These are phyloP conservation scores for Fusarium sp. DNA, from an alignment of 2,329 filamentous ascomycete species.

Conservation along the genomic window DNA sequence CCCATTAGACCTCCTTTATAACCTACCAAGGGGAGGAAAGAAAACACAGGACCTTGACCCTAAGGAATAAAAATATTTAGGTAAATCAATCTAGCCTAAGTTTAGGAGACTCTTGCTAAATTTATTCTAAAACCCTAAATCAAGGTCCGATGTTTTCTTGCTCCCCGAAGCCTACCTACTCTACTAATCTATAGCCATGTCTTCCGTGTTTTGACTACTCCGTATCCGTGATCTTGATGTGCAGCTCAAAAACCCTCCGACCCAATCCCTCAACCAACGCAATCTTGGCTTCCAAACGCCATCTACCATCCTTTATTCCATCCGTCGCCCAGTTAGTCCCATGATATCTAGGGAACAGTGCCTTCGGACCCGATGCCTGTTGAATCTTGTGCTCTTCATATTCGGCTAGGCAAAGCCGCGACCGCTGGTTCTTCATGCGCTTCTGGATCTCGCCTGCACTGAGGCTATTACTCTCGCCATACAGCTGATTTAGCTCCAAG, in stretches of 20 bases:
- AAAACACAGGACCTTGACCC: too few relatives aligned
- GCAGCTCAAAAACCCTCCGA: constrained; percentile 32
- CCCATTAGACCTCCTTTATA: too few relatives aligned
- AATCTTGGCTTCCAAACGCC: constrained; percentile 5
- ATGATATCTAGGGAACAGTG: constrained; percentile 23
- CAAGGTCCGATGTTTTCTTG: too few relatives aligned
- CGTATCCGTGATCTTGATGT: background rate
- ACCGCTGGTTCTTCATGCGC: constrained; percentile 22
- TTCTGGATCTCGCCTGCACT: constrained; percentile 15
- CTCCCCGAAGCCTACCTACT: too few relatives aligned
- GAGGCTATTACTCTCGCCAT: constrained; percentile 4
- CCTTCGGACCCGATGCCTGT: background rate
- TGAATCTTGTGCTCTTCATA: background rate
- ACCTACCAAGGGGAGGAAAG: too few relatives aligned
- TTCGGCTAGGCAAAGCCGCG: background rate
- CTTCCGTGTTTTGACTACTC: too few relatives aligned
- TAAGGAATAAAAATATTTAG: too few relatives aligned
- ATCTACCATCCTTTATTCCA: background rate
- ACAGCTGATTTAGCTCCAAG: constrained; percentile 6
- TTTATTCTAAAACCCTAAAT: too few relatives aligned
- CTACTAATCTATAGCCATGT: too few relatives aligned
- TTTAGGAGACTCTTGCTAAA: too few relatives aligned
- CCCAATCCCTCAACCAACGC: constrained; percentile 18
- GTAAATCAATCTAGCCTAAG: too few relatives aligned
- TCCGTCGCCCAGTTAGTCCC: constrained; percentile 13